Percentiles rank a stretch among this genome's conserved stretches.
These are phyloP conservation scores for Fusarium cicatricum DNA, from an alignment of 2,329 filamentous ascomycete species.

Conservation along the genomic window DNA sequence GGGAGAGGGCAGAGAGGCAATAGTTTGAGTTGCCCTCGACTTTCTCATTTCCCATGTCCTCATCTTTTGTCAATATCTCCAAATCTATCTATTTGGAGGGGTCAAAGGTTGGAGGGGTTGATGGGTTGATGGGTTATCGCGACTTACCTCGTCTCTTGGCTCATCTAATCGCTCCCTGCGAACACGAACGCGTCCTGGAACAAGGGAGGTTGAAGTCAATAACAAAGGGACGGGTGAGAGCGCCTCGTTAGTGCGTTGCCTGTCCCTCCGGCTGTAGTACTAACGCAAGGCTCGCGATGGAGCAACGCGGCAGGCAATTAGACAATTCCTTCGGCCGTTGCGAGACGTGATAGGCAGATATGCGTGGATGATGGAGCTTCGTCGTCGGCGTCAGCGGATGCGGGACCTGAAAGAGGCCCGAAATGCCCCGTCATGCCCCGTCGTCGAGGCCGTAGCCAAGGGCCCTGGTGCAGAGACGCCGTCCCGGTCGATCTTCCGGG, in stretches of 20 bases:
- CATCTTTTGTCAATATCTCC: conserved; percentile 27
- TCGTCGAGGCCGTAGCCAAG: conserved; percentile 1
- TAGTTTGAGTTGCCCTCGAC: conserved; percentile 26
- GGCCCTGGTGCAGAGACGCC: conserved; percentile 6
- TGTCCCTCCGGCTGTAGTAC: not conserved
- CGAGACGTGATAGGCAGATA: not conserved
- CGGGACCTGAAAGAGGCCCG: not conserved
- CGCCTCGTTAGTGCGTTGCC: conserved; percentile 18
- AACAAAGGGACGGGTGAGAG: conserved; percentile 28
- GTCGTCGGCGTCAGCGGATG: conserved; percentile 4
- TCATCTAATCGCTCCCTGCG: conserved; percentile 19
- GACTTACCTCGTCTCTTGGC: conserved; percentile 8
- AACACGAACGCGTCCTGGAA: conserved; percentile 16
- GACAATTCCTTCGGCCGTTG: conserved; percentile 22
- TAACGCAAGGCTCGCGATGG: conserved; percentile 22
- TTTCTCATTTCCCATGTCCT: conserved; percentile 22
- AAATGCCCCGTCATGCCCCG: conserved; percentile 3
- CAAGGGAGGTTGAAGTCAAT: conserved; percentile 29
- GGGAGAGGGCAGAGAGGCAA: conserved; percentile 5
- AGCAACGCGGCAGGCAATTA: conserved; percentile 18
- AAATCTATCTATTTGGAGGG: conserved; percentile 2
- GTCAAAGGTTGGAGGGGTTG: conserved; percentile 1
- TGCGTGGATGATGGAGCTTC: not conserved
- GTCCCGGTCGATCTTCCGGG: conserved; percentile 34
- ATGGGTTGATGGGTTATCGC: conserved; percentile 18